Evolutionary conservation across 768 basidiomycete species (phyloP).

Genomic region (Strobilomyces dryophilus): DNA sequence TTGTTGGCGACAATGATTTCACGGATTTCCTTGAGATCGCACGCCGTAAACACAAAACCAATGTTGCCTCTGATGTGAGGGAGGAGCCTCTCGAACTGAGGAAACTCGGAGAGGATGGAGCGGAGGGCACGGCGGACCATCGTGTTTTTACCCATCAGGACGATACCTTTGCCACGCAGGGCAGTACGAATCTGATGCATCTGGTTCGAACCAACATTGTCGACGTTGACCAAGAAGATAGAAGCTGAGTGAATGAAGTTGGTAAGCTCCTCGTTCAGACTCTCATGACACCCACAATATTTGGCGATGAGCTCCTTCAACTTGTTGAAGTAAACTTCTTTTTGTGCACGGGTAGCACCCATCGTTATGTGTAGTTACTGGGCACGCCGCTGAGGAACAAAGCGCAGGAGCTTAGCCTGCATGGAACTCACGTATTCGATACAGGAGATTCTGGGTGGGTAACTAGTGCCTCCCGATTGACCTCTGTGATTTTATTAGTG

Average conservation of each 20-base stretch:
- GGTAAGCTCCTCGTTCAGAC: neutral
- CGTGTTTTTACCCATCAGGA: conserved; percentile 99
- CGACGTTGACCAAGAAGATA: conserved; percentile 98
- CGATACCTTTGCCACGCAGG: conserved; percentile 93
- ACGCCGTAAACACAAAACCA: conserved; percentile 95
- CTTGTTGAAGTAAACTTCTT: conserved; percentile 88
- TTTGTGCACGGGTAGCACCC: conserved; percentile 89
- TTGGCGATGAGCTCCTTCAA: conserved; percentile 89
- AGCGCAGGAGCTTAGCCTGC: too few species aligned
- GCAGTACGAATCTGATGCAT: conserved; percentile 97
- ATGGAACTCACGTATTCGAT: conserved; percentile 26
- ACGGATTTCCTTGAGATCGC: conserved; percentile 92
- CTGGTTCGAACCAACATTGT: conserved; percentile 99
- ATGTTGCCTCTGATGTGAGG: conserved; percentile 97
- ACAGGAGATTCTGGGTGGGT: conserved; percentile 20
- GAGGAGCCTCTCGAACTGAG: conserved; percentile 94
- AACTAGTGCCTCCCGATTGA: conserved; percentile 87
- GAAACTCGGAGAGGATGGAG: conserved; percentile 81
- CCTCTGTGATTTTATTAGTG: conserved; percentile 48
- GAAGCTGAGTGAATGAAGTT: conserved; percentile 57
- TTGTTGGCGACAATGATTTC: conserved; percentile 94
- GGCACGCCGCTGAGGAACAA: conserved; percentile 1
- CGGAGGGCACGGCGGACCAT: conserved; percentile 99
- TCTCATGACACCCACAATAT: conserved; percentile 61
- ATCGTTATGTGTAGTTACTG: conserved; percentile 47